phyloP scores from a whole-genome alignment of 352 stramenopile genomes.

The Globisporangium splendens region DNA sequence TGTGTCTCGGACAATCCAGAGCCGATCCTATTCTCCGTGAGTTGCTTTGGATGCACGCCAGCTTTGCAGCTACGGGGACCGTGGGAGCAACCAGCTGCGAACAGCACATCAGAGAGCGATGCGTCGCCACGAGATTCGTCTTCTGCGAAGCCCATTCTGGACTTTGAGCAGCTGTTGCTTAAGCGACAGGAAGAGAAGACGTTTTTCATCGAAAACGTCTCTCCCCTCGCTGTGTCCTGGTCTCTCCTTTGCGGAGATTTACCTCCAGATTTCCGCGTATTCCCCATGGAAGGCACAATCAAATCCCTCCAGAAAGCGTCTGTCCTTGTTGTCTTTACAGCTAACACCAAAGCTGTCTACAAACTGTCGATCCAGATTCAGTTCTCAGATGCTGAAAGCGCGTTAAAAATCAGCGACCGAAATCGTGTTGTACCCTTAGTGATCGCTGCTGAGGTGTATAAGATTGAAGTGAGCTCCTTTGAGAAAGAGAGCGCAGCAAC shows the following conservation, averaged over 20 bases:
- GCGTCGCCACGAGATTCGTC: slow-evolving; percentile 1
- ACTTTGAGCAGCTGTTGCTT: slow-evolving; percentile 93
- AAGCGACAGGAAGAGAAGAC: slow-evolving; percentile 82
- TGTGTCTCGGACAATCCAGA: slow-evolving; percentile 91
- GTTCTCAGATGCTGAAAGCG: slow-evolving; percentile 82
- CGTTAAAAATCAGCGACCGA: slow-evolving; percentile 36
- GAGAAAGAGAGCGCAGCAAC: slow-evolving; percentile 36
- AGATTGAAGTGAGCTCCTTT: slow-evolving; percentile 87
- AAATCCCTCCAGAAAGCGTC: slow-evolving; percentile 60
- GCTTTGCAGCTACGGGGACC: slow-evolving; percentile 73
- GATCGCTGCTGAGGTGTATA: slow-evolving; percentile 87
- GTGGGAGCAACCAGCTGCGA: slow-evolving; percentile 72
- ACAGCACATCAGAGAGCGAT: slow-evolving; percentile 47
- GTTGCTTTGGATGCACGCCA: slow-evolving; percentile 83
- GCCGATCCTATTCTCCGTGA: slow-evolving; percentile 82
- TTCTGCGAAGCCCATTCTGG: slow-evolving; percentile 31
- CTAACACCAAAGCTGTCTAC: slow-evolving; percentile 65
- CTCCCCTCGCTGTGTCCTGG: slow-evolving; percentile 76
- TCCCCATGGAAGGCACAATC: slow-evolving; percentile 69
- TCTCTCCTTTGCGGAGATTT: slow-evolving; percentile 28
- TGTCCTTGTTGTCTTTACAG: slow-evolving; percentile 71
- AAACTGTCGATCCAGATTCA: slow-evolving; percentile 58
- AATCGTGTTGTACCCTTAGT: slow-evolving; percentile 27
- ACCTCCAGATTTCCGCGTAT: slow-evolving; percentile 65
- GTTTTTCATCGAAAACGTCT: slow-evolving; percentile 87